A percentile compares a stretch with the other conserved stretches of the same genome.
phyloP scores from a whole-genome alignment of 768 basidiomycete species.

The Panus rudis region DNA sequence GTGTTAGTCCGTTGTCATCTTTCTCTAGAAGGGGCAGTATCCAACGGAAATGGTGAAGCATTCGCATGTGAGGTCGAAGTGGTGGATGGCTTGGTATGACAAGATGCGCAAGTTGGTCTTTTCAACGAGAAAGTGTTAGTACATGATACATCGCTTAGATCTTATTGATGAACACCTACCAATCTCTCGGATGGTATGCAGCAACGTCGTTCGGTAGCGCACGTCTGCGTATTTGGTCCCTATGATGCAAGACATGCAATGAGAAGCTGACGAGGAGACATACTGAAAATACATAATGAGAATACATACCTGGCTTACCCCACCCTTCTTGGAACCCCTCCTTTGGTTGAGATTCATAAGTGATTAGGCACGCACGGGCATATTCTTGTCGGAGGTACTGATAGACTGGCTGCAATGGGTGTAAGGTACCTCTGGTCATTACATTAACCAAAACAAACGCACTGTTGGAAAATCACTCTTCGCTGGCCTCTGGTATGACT shows the following conservation, averaged over 20 bases:
- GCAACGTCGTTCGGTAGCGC: slow-evolving; percentile 59
- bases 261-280: slow-evolving; percentile 3
- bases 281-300: background rate
- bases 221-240: slow-evolving; percentile 56
- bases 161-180: slow-evolving; percentile 36
- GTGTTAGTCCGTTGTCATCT: slow-evolving; percentile 59
- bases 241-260: slow-evolving; percentile 13
- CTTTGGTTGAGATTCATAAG: slow-evolving; percentile 65
- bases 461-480: slow-evolving; percentile 58
- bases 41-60: slow-evolving; percentile 78
- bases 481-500: slow-evolving; percentile 44
- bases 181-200: slow-evolving; percentile 63
- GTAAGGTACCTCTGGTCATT: background rate
- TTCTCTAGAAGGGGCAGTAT: slow-evolving; percentile 51
- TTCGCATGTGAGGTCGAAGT: slow-evolving; percentile 64
- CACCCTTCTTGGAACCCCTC: slow-evolving; percentile 64
- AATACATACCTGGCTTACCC: slow-evolving; percentile 58
- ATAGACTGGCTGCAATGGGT: slow-evolving; percentile 45
- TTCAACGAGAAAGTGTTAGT: background rate
- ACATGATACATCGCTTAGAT: background rate
- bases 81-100: slow-evolving; percentile 69
- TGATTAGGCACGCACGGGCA: slow-evolving; percentile 63
- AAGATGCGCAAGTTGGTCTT: slow-evolving; percentile 62
- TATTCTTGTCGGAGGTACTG: slow-evolving; percentile 69
- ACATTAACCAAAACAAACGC: slow-evolving; percentile 9